Conservation (phyloP, 2,329 filamentous ascomycete species). For the Cladophialophora psammophila region DNA sequence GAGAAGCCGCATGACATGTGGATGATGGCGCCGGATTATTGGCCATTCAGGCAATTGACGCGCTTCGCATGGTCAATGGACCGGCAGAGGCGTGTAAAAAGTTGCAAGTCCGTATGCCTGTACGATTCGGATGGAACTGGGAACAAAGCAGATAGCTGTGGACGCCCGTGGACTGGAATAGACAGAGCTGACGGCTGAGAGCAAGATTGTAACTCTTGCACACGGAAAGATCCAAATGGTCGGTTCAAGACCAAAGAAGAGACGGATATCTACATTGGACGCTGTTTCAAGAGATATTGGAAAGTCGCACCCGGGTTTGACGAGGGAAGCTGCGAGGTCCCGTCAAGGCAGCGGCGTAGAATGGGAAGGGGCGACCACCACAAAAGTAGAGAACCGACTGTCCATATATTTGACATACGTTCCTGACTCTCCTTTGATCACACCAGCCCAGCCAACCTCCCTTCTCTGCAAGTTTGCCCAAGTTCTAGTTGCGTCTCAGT, state of each 20-base stretch:
- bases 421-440: not conserved
- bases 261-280: constrained; percentile 20
- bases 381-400: not conserved
- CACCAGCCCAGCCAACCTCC: not conserved
- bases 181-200: constrained; percentile 8
- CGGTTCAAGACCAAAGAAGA: constrained; percentile 1
- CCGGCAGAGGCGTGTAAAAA: constrained; percentile 28
- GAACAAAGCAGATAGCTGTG: not conserved
- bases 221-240: not conserved
- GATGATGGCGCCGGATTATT: constrained; percentile 12
- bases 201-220: constrained; percentile 15
- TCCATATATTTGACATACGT: not conserved
- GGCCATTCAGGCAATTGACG: constrained; percentile 11
- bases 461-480: not conserved
- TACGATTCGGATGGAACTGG: constrained; percentile 21
- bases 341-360: constrained; percentile 4
- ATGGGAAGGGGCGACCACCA: not conserved
- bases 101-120: constrained; percentile 34
- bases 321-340: constrained; percentile 25
- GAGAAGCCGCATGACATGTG: constrained; percentile 2
- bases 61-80: constrained; percentile 24
- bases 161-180: not conserved
- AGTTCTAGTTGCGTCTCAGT: not conserved
- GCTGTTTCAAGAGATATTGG: constrained; percentile 15
- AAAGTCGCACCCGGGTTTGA: constrained; percentile 22